phyloP scores from a whole-genome alignment of 2,329 filamentous ascomycete genomes.

The Penicillium fuscoglaucum region DNA sequence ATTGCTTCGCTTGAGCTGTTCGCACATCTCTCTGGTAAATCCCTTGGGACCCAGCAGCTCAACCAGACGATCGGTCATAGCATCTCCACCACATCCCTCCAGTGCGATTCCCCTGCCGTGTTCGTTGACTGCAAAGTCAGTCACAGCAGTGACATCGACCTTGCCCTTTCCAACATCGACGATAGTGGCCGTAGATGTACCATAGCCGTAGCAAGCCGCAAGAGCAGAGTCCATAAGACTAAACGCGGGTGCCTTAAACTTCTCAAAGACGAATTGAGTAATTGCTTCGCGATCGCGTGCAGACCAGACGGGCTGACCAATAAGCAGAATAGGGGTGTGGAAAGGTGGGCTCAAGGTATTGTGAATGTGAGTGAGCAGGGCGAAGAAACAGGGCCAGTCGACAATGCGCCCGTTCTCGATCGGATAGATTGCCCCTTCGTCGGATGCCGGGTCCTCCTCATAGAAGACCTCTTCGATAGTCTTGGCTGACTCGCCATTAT shows the following conservation, averaged over 20 bases:
- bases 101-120: constrained; percentile 62
- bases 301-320: constrained; percentile 88
- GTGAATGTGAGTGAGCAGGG: constrained; percentile 89
- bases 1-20: constrained; percentile 63
- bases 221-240: constrained; percentile 86
- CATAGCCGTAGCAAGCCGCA: constrained; percentile 79
- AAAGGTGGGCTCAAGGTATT: constrained; percentile 85
- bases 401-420: constrained; percentile 78
- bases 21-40: constrained; percentile 63
- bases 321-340: constrained; percentile 89
- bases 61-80: constrained; percentile 73
- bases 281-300: constrained; percentile 82
- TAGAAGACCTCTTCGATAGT: constrained; percentile 59
- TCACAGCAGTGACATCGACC: constrained; percentile 87
- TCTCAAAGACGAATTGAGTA: constrained; percentile 94
- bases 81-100: constrained; percentile 76
- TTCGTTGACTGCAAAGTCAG: constrained; percentile 75
- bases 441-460: constrained; percentile 84
- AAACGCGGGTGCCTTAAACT: constrained; percentile 90
- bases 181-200: constrained; percentile 76
- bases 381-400: constrained; percentile 90
- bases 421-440: constrained; percentile 87
- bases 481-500: constrained; percentile 32
- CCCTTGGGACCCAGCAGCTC: constrained; percentile 62
- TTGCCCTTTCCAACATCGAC: constrained; percentile 91